A percentile compares a stretch with the other conserved stretches of the same genome.
phyloP scores from a whole-genome alignment of 257 asterid species.

The Galeopsis tetrahit region DNA sequence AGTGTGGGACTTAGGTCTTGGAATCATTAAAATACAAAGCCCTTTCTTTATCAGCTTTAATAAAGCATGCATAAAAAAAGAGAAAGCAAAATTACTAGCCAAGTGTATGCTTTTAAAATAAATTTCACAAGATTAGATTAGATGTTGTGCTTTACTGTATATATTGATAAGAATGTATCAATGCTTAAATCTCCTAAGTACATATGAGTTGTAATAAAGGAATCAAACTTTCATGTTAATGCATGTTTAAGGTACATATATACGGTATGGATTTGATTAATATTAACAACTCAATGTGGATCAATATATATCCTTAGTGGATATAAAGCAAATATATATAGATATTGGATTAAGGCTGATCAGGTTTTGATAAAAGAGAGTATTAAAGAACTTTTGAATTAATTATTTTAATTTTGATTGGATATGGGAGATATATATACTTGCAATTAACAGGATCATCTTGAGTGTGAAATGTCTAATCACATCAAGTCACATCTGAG shows the following conservation, averaged over 20 bases:
- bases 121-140: background rate
- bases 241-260: slow-evolving; percentile 2
- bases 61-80: slow-evolving; percentile 37
- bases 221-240: slow-evolving; percentile 33
- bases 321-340: background rate
- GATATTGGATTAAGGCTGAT: background rate
- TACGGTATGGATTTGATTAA: slow-evolving; percentile 25
- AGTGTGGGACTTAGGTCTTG: slow-evolving; percentile 33
- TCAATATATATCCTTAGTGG: slow-evolving; percentile 25
- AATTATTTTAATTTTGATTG: slow-evolving; percentile 28
- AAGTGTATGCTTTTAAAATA: slow-evolving; percentile 17
- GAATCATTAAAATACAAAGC: slow-evolving; percentile 25
- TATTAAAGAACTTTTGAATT: background rate
- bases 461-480: no score
- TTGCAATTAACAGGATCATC: background rate
- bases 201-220: slow-evolving; percentile 38
- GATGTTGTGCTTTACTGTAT: slow-evolving; percentile 30
- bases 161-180: slow-evolving; percentile 29
- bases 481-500: background rate
- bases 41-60: slow-evolving; percentile 41
- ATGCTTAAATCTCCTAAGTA: slow-evolving; percentile 2
- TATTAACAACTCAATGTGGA: slow-evolving; percentile 21
- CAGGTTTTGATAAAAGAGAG: background rate
- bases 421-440: background rate
- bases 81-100: slow-evolving; percentile 23